Percentiles rank a stretch among this genome's conserved stretches.
These are phyloP conservation scores for Malassezia slooffiae DNA, from an alignment of 1,284 basidiomycete genomes.

Conservation along the genomic window DNA sequence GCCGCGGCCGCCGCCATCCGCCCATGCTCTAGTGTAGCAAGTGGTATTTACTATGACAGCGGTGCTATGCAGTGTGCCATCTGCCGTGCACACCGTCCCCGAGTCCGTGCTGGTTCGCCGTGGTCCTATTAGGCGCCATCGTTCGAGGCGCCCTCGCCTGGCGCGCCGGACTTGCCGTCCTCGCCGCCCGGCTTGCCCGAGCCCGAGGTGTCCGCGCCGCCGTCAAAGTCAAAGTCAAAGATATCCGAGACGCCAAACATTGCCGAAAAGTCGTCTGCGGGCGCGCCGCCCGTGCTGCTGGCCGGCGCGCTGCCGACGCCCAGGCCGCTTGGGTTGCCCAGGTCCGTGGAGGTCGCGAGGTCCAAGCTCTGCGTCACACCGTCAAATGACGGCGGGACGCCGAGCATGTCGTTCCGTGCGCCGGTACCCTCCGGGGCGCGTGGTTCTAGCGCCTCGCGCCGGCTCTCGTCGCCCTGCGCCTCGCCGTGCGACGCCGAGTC, in stretches of 20 bases:
- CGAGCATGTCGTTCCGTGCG: constrained; percentile 2
- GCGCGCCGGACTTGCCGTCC: too few species aligned
- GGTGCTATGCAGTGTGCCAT: too few species aligned
- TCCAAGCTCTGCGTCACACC: constrained; percentile 1
- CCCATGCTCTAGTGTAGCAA: too few species aligned
- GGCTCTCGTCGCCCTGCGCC: not conserved
- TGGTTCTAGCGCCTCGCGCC: constrained; percentile 4
- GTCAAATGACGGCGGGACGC: constrained; percentile 14
- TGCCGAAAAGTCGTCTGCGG: constrained; percentile 33
- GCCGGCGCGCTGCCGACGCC: constrained; percentile 1
- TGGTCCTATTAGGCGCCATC: too few species aligned
- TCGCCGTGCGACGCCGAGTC: too few species aligned
- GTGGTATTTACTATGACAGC: too few species aligned
- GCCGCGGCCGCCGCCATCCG: too few species aligned
- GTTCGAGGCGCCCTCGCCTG: too few species aligned
- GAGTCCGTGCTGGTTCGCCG: too few species aligned
- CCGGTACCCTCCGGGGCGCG: constrained; percentile 6
- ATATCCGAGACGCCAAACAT: constrained; percentile 42
- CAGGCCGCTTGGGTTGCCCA: not conserved
- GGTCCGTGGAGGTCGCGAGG: constrained; percentile 4
- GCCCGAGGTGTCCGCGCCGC: too few species aligned
- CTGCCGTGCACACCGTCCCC: too few species aligned
- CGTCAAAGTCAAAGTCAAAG: constrained; percentile 37
- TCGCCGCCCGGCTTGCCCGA: too few species aligned
- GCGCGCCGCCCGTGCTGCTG: constrained; percentile 9